Percentiles rank a stretch among this genome's conserved stretches.
Conservation (phyloP, 163 green algal genomes). For the Chloromonas sp. region DNA sequence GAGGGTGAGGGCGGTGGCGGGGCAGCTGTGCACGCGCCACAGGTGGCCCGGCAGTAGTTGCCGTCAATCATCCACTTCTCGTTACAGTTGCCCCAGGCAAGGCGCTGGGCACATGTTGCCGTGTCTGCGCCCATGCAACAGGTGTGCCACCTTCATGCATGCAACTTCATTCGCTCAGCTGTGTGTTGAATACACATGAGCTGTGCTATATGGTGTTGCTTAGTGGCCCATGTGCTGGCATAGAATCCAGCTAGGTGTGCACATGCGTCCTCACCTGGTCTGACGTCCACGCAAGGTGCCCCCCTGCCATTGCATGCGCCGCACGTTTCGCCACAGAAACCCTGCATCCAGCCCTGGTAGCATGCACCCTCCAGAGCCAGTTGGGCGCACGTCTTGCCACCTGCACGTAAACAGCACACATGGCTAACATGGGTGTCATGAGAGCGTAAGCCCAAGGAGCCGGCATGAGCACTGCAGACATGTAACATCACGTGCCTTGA, state of each 20-base stretch:
- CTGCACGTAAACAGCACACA: background rate
- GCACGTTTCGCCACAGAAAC: conserved; percentile 1
- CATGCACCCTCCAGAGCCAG: background rate
- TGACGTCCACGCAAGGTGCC: background rate
- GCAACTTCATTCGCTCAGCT: no score
- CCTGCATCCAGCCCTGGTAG: conserved; percentile 2
- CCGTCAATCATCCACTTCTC: conserved; percentile 14
- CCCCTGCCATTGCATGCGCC: conserved; percentile 1
- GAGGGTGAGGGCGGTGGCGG: no score
- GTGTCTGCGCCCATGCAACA: conserved; percentile 6
- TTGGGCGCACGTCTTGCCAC: background rate
- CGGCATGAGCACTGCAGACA: background rate
- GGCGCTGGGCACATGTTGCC: conserved; percentile 15
- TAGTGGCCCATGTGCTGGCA: background rate
- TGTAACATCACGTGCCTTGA: background rate
- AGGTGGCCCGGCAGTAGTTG: conserved; percentile 17
- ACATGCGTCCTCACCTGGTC: background rate
- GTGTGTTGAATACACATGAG: no score
- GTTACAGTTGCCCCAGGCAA: conserved; percentile 12
- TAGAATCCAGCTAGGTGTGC: background rate
- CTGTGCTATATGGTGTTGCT: background rate
- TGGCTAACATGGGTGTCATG: background rate
- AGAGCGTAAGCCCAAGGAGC: background rate
- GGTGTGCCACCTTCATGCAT: no score
- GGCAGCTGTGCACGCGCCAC: conserved; percentile 7